phyloP scores from a whole-genome alignment of 306 rosid genomes.

The Lagenaria siceraria region DNA sequence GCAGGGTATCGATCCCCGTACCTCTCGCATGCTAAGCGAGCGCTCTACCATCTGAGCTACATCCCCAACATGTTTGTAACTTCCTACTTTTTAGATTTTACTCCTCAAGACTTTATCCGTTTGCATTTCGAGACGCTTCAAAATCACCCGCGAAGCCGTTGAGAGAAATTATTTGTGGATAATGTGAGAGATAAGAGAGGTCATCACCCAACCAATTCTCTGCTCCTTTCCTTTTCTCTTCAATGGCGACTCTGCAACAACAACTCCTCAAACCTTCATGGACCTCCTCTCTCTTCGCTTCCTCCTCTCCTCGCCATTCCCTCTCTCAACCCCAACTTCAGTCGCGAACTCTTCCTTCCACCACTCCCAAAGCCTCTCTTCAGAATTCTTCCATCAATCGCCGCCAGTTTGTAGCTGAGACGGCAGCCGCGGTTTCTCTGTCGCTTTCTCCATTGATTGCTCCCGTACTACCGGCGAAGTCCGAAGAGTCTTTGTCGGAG shows the following conservation, averaged over 20 bases:
- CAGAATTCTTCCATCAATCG: conserved; percentile 26
- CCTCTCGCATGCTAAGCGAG: conserved; percentile 98
- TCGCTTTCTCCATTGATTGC: conserved; percentile 22
- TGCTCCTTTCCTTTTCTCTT: conserved; percentile 1
- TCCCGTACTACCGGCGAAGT: conserved; percentile 23
- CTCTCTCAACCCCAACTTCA: conserved; percentile 16
- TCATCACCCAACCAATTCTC: not conserved
- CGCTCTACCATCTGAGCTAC: conserved; percentile 96
- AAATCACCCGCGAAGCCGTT: conserved; percentile 46
- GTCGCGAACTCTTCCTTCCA: not conserved
- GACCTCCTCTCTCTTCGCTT: conserved; percentile 20
- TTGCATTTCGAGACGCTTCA: not conserved
- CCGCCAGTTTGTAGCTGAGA: conserved; percentile 51
- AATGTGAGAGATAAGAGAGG: conserved; percentile 24
- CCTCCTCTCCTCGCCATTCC: conserved; percentile 16
- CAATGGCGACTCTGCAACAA: conserved; percentile 69
- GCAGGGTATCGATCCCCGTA: conserved; percentile 93
- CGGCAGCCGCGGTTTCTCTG: conserved; percentile 46
- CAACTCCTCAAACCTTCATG: conserved; percentile 37
- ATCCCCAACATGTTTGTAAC: too few species aligned
- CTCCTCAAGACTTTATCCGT: not conserved
- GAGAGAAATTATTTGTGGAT: conserved; percentile 17
- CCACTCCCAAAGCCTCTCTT: conserved; percentile 33
- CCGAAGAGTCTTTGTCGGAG: conserved; percentile 67
- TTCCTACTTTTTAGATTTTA: too few species aligned